Conservation (phyloP, 768 basidiomycete genomes). For the Tulasnella sp. region DNA sequence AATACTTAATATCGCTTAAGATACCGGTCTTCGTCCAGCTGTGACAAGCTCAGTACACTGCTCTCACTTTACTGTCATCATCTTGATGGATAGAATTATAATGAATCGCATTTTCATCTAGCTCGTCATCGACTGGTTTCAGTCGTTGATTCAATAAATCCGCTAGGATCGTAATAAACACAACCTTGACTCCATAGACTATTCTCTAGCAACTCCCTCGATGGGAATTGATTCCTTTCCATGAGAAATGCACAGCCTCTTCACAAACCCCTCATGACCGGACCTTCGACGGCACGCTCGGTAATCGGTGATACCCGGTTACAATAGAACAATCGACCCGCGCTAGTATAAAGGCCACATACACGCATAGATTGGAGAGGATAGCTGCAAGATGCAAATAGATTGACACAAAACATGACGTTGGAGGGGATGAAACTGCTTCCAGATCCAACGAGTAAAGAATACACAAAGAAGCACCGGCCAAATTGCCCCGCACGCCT, state of each 20-base stretch:
- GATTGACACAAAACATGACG: neutral
- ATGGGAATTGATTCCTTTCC: neutral
- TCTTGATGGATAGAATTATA: neutral
- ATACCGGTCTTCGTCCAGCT: neutral
- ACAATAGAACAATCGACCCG: neutral
- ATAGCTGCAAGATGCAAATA: slow-evolving; percentile 14
- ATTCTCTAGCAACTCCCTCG: neutral
- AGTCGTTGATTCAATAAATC: neutral
- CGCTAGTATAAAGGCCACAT: neutral
- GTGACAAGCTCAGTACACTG: neutral
- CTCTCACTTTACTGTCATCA: neutral
- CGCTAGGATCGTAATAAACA: no score
- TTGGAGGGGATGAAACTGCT: neutral
- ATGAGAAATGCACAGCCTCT: neutral
- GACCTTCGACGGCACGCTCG: neutral
- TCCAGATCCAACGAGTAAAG: neutral
- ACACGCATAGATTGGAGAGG: neutral
- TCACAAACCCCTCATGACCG: neutral
- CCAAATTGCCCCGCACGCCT: neutral
- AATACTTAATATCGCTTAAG: neutral
- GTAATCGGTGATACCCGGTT: neutral
- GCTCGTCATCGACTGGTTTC: neutral
- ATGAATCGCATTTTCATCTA: neutral
- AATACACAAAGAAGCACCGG: neutral
- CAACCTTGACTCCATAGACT: neutral